phyloP scores from a whole-genome alignment of 345 rosid genomes.

The Aegle marmelos region DNA sequence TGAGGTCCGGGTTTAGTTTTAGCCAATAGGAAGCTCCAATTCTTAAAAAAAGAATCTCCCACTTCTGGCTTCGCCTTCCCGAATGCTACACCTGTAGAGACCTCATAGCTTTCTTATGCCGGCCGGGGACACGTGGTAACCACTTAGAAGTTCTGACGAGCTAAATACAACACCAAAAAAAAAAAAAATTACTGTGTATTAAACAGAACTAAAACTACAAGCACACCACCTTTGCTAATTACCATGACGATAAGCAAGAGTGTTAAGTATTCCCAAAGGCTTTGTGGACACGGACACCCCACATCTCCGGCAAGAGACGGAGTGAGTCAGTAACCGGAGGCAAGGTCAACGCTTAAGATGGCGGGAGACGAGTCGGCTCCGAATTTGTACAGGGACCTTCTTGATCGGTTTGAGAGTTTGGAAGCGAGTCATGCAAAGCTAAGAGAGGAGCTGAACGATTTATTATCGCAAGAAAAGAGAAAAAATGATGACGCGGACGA shows the following conservation, averaged over 20 bases:
- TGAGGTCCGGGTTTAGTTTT: not conserved
- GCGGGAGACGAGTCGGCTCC: slow-evolving; percentile 32
- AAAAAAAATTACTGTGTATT: no score
- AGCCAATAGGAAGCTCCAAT: slow-evolving; percentile 17
- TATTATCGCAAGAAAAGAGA: slow-evolving; percentile 30
- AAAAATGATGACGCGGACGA: slow-evolving; percentile 11
- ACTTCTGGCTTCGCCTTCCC: not conserved
- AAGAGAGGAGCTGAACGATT: slow-evolving; percentile 45
- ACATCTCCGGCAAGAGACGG: not conserved
- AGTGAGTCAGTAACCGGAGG: slow-evolving; percentile 18
- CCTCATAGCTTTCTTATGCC: slow-evolving; percentile 14
- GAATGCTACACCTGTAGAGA: slow-evolving; percentile 29
- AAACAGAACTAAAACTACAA: not conserved
- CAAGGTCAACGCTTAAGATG: slow-evolving; percentile 32
- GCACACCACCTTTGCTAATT: slow-evolving; percentile 18
- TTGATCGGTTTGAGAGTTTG: slow-evolving; percentile 61
- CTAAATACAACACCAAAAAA: not conserved
- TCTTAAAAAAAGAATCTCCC: not conserved
- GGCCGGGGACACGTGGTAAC: slow-evolving; percentile 27
- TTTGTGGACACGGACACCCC: no score
- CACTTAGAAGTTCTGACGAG: slow-evolving; percentile 2
- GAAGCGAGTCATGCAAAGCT: slow-evolving; percentile 58
- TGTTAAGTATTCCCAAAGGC: no score
- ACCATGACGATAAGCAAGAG: no score
- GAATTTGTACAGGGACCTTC: slow-evolving; percentile 40